A percentile compares a stretch with the other conserved stretches of the same genome.
Evolutionary conservation across 495 filamentous ascomycete genomes (phyloP).

Genomic region (Penicillium bialowiezense): DNA sequence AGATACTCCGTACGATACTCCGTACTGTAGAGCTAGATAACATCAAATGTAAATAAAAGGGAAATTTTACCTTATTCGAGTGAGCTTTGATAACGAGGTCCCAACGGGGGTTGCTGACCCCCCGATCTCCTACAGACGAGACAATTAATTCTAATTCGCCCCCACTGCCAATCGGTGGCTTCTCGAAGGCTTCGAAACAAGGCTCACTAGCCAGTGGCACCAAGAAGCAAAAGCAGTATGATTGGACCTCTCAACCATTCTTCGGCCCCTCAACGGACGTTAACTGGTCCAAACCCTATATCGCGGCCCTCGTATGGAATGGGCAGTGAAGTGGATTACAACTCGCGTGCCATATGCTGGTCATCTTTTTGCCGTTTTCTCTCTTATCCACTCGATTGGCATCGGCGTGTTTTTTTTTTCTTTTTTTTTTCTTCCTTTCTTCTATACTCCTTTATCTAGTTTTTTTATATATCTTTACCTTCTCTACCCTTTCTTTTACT

Average conservation of each 20-base stretch:
- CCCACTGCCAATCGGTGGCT: not conserved
- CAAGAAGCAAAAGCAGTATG: not conserved
- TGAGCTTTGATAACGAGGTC: too few species aligned
- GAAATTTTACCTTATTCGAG: too few species aligned
- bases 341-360: not conserved
- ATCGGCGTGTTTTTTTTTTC: not conserved
- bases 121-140: too few species aligned
- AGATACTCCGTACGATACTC: too few species aligned
- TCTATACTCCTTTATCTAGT: not conserved
- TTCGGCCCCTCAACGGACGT: not conserved
- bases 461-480: not conserved
- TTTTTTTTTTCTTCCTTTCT: not conserved
- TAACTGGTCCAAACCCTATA: not conserved
- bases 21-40: too few species aligned
- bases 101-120: too few species aligned
- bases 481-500: not conserved
- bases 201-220: not conserved
- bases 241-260: not conserved
- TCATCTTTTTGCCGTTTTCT: not conserved
- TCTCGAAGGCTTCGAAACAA: slow-evolving; percentile 2
- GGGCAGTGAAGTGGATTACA: not conserved
- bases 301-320: not conserved
- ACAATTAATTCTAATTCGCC: not conserved
- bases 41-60: too few species aligned
- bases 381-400: too few species aligned